Percentiles rank a stretch among this genome's conserved stretches.
phyloP scores from a whole-genome alignment of 352 stramenopile genomes.

The Phytopythium chamaehyphon region DNA sequence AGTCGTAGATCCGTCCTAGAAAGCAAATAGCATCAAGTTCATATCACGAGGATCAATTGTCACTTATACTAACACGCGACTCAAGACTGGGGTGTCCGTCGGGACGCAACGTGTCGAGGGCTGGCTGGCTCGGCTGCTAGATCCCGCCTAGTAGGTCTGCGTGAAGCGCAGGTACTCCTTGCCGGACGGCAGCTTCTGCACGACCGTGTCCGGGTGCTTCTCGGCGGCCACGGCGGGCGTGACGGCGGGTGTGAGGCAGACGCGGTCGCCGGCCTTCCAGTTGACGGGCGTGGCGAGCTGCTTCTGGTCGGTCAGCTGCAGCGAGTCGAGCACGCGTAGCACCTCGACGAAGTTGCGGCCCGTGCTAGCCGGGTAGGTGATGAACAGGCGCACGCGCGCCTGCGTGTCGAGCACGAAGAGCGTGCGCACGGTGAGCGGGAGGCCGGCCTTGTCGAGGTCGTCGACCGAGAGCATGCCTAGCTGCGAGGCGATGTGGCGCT shows the following conservation, averaged over 20 bases:
- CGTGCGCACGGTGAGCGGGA: constrained; percentile 89
- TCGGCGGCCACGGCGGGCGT: constrained; percentile 51
- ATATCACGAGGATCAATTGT: no score
- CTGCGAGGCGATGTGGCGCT: constrained; percentile 66
- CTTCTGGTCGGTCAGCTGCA: constrained; percentile 68
- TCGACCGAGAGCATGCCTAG: constrained; percentile 88
- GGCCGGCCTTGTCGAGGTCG: constrained; percentile 62
- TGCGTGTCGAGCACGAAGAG: constrained; percentile 91
- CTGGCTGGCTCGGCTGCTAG: no score
- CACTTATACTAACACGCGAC: constrained; percentile 2
- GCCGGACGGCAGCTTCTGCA: constrained; percentile 65
- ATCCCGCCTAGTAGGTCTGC: constrained; percentile 17
- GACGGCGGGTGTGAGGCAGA: constrained; percentile 63
- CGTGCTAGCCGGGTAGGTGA: constrained; percentile 92
- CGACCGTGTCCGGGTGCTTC: constrained; percentile 55
- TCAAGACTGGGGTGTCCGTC: no score
- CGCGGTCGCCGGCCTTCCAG: constrained; percentile 56
- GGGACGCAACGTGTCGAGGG: not conserved
- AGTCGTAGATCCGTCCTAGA: not conserved
- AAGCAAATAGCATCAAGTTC: not conserved
- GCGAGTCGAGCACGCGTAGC: constrained; percentile 85
- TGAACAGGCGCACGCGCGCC: constrained; percentile 84
- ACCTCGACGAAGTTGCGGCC: constrained; percentile 94
- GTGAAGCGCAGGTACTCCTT: constrained; percentile 81
- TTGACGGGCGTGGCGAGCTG: constrained; percentile 65